Evolutionary conservation across 2,329 filamentous ascomycete genomes (phyloP).

Genomic region (Fusarium lyarnte): DNA sequence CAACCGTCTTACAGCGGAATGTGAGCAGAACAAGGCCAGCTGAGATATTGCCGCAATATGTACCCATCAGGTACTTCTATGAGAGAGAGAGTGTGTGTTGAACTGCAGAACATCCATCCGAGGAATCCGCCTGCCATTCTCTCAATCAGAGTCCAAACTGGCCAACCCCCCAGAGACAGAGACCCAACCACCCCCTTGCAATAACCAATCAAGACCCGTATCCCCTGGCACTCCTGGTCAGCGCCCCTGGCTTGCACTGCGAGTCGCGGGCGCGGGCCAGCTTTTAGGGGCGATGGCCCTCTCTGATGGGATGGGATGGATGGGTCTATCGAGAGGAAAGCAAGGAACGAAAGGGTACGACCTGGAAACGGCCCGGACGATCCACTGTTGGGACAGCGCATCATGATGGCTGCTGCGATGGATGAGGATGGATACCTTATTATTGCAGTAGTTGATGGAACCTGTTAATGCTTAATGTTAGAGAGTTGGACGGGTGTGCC

Average conservation of each 20-base stretch:
- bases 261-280: constrained; percentile 31
- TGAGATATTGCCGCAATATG: constrained; percentile 12
- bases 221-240: constrained; percentile 25
- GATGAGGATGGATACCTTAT: background rate
- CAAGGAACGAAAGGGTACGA: constrained; percentile 35
- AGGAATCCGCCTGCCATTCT: constrained; percentile 26
- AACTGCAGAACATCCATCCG: constrained; percentile 20
- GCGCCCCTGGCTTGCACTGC: constrained; percentile 27
- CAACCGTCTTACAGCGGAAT: background rate
- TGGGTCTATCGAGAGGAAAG: constrained; percentile 21
- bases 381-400: constrained; percentile 27
- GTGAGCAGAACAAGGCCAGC: constrained; percentile 9
- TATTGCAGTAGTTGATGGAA: background rate
- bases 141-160: constrained; percentile 19
- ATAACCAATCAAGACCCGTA: constrained; percentile 16
- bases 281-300: constrained; percentile 25
- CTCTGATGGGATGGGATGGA: constrained; percentile 24
- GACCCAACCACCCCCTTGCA: constrained; percentile 10
- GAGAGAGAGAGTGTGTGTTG: background rate
- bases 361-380: constrained; percentile 32
- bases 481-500: constrained; percentile 1
- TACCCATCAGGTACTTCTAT: constrained; percentile 16
- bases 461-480: constrained; percentile 7
- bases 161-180: constrained; percentile 28
- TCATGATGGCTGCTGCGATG: constrained; percentile 1